Percentiles rank a stretch among this genome's conserved stretches.
These are phyloP conservation scores for Bisporella sp. DNA, from an alignment of 2,329 filamentous ascomycete species.

Conservation along the genomic window DNA sequence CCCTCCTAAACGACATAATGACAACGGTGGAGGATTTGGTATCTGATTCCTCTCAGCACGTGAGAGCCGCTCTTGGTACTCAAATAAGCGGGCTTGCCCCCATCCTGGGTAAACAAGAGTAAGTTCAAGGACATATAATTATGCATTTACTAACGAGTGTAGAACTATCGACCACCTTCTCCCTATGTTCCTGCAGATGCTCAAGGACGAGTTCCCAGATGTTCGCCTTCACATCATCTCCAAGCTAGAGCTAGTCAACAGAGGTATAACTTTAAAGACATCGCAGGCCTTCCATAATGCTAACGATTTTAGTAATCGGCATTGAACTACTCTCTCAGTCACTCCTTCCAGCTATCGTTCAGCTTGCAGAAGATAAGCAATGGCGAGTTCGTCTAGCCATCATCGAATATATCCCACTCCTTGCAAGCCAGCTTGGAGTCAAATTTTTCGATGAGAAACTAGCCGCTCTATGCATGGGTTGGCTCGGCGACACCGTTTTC, in stretches of 20 bases:
- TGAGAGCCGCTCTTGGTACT: conserved; percentile 88
- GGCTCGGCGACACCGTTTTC: conserved; percentile 97
- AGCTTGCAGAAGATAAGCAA: conserved; percentile 97
- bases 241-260: conserved; percentile 97
- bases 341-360: conserved; percentile 91
- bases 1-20: conserved; percentile 93
- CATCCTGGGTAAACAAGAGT: conserved; percentile 97
- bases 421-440: conserved; percentile 91
- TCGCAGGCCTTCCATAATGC: conserved; percentile 2
- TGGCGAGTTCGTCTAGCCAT: conserved; percentile 97
- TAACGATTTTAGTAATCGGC: conserved; percentile 66
- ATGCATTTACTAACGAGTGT: conserved; percentile 14
- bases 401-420: conserved; percentile 96
- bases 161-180: conserved; percentile 94
- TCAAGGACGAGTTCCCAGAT: conserved; percentile 98
- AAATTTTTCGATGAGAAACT: conserved; percentile 99
- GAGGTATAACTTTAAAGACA: conserved; percentile 50
- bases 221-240: conserved; percentile 98
- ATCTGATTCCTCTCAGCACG: conserved; percentile 92
- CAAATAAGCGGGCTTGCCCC: conserved; percentile 96
- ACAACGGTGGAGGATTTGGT: conserved; percentile 92
- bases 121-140: conserved; percentile 30
- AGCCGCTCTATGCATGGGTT: conserved; percentile 92
- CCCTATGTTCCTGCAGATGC: conserved; percentile 98
- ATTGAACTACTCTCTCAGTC: conserved; percentile 96